phyloP scores from a whole-genome alignment of 805 yeast species.

The Clavispora asparagi region DNA sequence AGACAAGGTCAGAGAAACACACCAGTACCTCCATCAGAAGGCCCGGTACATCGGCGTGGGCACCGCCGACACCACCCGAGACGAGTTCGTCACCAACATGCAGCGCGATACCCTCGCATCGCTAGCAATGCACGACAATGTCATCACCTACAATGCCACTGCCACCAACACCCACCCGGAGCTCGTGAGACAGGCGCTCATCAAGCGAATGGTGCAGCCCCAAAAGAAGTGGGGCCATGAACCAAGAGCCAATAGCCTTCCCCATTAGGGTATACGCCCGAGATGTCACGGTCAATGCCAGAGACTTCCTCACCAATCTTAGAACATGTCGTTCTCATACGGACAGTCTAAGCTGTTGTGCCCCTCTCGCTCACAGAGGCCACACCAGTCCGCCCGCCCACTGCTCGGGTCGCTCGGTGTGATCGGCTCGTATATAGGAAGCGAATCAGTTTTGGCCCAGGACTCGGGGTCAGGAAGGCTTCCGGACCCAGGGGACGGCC shows the following conservation, averaged over 20 bases:
- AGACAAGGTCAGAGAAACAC: slow-evolving; percentile 59
- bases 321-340: slow-evolving; percentile 59
- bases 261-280: no score
- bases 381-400: slow-evolving; percentile 85
- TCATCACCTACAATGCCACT: slow-evolving; percentile 50
- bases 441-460: slow-evolving; percentile 4
- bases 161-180: slow-evolving; percentile 41
- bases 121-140: slow-evolving; percentile 52
- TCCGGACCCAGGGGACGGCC: neutral
- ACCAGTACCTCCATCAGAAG: slow-evolving; percentile 50
- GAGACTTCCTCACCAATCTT: slow-evolving; percentile 1
- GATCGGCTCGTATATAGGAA: slow-evolving; percentile 48
- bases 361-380: slow-evolving; percentile 85
- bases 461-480: neutral
- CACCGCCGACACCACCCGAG: slow-evolving; percentile 59
- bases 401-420: slow-evolving; percentile 56
- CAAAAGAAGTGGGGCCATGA: neutral
- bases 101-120: slow-evolving; percentile 64
- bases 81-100: slow-evolving; percentile 64
- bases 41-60: slow-evolving; percentile 73
- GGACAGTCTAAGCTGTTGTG: slow-evolving; percentile 89
- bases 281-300: no score
- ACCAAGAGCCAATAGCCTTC: no score
- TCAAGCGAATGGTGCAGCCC: slow-evolving; percentile 31
- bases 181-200: slow-evolving; percentile 24